Evolutionary conservation across 139 green algal species (phyloP), one percentile per base, ranked within the genome.

Genomic region (Micromonas pusilla): DNA sequence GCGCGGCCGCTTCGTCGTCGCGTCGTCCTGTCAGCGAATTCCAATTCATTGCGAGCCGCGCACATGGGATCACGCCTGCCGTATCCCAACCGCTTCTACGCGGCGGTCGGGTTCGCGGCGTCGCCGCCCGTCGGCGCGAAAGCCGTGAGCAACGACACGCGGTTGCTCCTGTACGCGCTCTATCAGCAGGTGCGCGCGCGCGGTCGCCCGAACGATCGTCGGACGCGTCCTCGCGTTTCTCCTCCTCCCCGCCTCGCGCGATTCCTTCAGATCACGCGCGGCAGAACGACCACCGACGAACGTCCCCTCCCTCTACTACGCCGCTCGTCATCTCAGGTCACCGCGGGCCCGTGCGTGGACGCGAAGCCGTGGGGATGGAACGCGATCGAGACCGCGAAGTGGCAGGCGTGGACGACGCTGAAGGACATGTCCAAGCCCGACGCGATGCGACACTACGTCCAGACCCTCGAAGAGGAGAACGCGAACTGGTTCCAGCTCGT

Each of bases 381-480:
- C 19, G 21, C 16, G 33, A 1, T 75, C 20, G 68, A 75, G 68
- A 21, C 20, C 2, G 68, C 68, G 1, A 75, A 75, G 37, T 75
- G 68, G 68, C 70, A 57, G 25, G 23, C 37, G 2, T 75, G 68
- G 68, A 62, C 23, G 20, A 32, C 25, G 33, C 68, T 75, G 28
- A n/a, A 21, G 6, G 23, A 64, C 3, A 64, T 75, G 68, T 19
- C 20, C 4, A 31, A 23, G 23, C 70, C 23, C n/a, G 68, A 75
- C 25, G 68, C 68, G 68, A 75, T 75, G 68, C 33, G 32, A 31
- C 23, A 60, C 1, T 75, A 75, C 9, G 68, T 75, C n/a, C 28
- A 31, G 20, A 64, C 30, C 25, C n/a, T 75, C 32, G 68, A 75
- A n/a, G 68, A 75, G 20, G 68, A 75, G 68, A 75, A 75, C 36